Evolutionary conservation across 345 rosid species (phyloP), one percentile per base, ranked within the genome.

Genomic region (Sisymbrium altissimum): DNA sequence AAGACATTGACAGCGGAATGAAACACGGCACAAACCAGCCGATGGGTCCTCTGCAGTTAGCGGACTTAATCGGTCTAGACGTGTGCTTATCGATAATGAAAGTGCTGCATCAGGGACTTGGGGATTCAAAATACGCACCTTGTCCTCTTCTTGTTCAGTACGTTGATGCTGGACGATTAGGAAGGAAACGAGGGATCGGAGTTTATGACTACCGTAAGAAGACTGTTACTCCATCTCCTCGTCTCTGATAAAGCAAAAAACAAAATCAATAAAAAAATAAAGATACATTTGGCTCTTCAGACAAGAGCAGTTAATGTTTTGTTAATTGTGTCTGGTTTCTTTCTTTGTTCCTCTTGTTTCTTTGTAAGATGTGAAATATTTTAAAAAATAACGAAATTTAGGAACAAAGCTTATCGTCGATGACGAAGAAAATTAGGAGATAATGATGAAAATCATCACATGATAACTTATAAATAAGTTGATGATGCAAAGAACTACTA

Each of bases 21-120:
- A 94, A 88, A 81, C 72, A 88, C 38, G 98, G 98, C 49, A 89
- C 96, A 44, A 90, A 94, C 80, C 97, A 91, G 17, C 97, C 97
- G 0, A 85, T 86, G 96, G 97, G 97, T 54, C 97, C 96, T 36
- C 74, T 91, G 71, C 82, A 86, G 78, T 88, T 93, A 38, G 98
- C 97, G 0, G 97, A 93, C 75, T 86, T 91, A 33, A 89, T 93
- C 19, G 96, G 97, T 63, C 63, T 91, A 63, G 96, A 89, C 41
- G 86, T 88, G 27, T 93, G 97, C 80, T 74, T 93, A 63, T 89
- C 98, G 2, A 68, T 93, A 59, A 86, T 91, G 94, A 86, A 82
- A 72, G 96, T 89, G 50, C 88, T 91, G 78, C 87, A 84, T 25
- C 46, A 81, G 1, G 96, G 96, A 45, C 77, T 94, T 18, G 95